phyloP scores from a whole-genome alignment of 108 stramenopile species.

The Cylindrotheca fusiformis region DNA sequence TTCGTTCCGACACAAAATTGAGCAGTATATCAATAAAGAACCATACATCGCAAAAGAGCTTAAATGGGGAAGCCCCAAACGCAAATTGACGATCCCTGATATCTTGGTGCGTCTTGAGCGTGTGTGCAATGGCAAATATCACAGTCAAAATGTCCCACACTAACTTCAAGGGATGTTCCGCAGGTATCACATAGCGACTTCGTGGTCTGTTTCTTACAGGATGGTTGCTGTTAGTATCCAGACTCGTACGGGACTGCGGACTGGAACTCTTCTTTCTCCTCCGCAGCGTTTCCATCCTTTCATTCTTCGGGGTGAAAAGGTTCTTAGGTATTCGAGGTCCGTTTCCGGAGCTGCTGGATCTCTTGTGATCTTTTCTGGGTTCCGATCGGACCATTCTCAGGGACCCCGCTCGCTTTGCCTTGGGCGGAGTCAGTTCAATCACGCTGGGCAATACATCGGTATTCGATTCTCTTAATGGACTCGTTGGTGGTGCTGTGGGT shows the following conservation, averaged over 20 bases:
- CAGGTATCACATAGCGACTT: constrained; percentile 56
- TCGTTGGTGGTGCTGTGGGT: too few relatives aligned
- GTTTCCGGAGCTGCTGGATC: constrained; percentile 4
- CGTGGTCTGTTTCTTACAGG: neutral
- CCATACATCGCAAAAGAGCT: constrained; percentile 69
- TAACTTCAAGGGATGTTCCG: constrained; percentile 79
- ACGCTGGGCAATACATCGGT: too few relatives aligned
- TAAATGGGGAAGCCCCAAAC: constrained; percentile 34
- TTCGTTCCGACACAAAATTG: constrained; percentile 83
- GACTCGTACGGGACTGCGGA: neutral
- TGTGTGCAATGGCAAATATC: constrained; percentile 60
- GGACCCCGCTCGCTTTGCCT: too few relatives aligned
- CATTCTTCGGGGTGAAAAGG: too few relatives aligned
- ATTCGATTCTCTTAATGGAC: too few relatives aligned
- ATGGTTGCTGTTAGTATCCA: neutral
- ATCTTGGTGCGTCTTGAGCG: constrained; percentile 60
- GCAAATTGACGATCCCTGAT: constrained; percentile 69
- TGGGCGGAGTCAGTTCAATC: too few relatives aligned
- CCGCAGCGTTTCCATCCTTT: too few relatives aligned
- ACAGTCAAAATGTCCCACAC: constrained; percentile 80
- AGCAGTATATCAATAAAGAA: constrained; percentile 77
- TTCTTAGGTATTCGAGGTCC: too few relatives aligned
- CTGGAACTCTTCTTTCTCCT: too few relatives aligned
- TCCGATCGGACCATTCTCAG: neutral
- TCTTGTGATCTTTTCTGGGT: neutral